phyloP scores from a whole-genome alignment of 164 flowering plant species.

The Sedum album region DNA sequence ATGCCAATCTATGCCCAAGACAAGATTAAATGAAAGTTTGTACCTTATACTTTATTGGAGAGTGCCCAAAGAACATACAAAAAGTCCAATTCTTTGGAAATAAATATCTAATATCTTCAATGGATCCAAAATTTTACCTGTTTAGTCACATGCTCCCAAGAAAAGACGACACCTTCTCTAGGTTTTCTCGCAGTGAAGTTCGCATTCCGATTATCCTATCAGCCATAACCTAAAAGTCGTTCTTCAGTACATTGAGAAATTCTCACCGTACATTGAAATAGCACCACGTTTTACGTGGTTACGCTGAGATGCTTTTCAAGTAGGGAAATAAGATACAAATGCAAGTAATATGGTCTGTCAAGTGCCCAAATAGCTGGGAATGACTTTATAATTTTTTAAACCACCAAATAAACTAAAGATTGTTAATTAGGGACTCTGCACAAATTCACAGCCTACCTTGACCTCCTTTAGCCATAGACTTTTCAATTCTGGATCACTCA shows the following conservation, averaged over 20 bases:
- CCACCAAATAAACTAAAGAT: not conserved
- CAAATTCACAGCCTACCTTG: slow-evolving; percentile 39
- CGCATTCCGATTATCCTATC: slow-evolving; percentile 95
- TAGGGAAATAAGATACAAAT: not conserved
- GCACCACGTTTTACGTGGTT: not conserved
- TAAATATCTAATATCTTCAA: not conserved
- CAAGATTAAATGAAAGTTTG: not conserved
- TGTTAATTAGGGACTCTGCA: not conserved
- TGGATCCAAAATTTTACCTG: slow-evolving; percentile 41
- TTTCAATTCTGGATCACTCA: slow-evolving; percentile 73
- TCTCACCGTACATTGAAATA: not conserved
- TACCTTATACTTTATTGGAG: not conserved
- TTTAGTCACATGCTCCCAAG: slow-evolving; percentile 92
- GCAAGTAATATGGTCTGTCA: not conserved
- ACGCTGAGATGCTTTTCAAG: not conserved
- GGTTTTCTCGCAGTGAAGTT: slow-evolving; percentile 59
- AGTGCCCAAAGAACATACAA: not conserved
- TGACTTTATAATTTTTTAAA: too few species aligned
- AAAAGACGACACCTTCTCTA: slow-evolving; percentile 75
- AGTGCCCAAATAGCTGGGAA: not conserved
- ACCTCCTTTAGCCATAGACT: slow-evolving; percentile 89
- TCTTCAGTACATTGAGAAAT: not conserved
- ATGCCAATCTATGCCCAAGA: slow-evolving; percentile 69
- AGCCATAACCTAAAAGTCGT: slow-evolving; percentile 65
- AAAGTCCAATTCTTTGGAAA: not conserved